Evolutionary conservation across 2,329 filamentous ascomycete species (phyloP).

Genomic region (Malbranchea cinnamomea): DNA sequence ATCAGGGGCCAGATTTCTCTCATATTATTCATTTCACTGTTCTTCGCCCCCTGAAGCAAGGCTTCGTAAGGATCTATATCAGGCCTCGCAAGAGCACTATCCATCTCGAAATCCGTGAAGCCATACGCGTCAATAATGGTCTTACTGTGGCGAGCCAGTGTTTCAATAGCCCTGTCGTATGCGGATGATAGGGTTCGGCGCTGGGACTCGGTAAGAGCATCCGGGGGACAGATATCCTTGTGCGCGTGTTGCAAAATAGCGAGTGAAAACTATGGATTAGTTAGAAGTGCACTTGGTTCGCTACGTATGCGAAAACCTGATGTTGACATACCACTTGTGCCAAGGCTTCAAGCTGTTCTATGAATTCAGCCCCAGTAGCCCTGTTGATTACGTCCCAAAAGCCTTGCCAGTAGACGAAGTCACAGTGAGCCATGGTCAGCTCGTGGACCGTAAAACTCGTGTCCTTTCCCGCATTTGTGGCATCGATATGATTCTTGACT

Average conservation of each 20-base stretch:
- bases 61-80: constrained; percentile 15
- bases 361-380: constrained; percentile 4
- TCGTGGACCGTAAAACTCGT: constrained; percentile 13
- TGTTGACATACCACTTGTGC: constrained; percentile 9
- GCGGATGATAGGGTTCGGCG: constrained; percentile 8
- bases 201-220: constrained; percentile 7
- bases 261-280: constrained; percentile 10
- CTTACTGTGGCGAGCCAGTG: constrained; percentile 10
- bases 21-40: constrained; percentile 15
- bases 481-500: constrained; percentile 12
- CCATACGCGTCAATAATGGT: constrained; percentile 13
- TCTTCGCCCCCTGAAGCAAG: constrained; percentile 12
- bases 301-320: not conserved
- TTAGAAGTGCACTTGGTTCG: not conserved
- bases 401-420: constrained; percentile 13
- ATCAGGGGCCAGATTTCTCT: constrained; percentile 12
- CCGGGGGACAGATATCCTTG: constrained; percentile 9
- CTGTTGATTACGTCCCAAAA: constrained; percentile 11
- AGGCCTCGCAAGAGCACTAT: constrained; percentile 13
- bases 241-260: constrained; percentile 10
- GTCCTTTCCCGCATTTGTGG: constrained; percentile 10
- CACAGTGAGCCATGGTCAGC: constrained; percentile 16
- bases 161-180: constrained; percentile 10
- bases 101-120: constrained; percentile 15
- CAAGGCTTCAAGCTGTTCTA: constrained; percentile 6